Conservation (phyloP, 2,329 filamentous ascomycete genomes). For the Neofusicoccum parvum region DNA sequence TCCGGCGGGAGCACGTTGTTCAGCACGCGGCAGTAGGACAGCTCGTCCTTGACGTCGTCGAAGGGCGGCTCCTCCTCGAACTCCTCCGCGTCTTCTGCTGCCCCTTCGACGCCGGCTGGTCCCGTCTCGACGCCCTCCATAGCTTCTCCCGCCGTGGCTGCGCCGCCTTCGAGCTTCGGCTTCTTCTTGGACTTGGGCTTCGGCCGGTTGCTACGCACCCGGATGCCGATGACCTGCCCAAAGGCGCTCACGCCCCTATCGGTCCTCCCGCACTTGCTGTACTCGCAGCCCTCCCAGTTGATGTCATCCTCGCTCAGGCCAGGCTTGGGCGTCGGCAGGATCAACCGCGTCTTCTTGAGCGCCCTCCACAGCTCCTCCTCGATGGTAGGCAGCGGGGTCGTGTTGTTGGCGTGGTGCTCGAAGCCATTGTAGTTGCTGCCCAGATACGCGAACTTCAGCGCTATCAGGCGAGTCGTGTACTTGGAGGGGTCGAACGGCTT, state of each 20-base stretch:
- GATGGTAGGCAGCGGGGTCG: slow-evolving; percentile 73
- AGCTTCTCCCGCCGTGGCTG: neutral
- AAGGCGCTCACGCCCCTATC: slow-evolving; percentile 95
- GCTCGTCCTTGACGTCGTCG: slow-evolving; percentile 75
- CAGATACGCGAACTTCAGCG: slow-evolving; percentile 90
- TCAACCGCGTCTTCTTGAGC: slow-evolving; percentile 76
- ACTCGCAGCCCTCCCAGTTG: slow-evolving; percentile 82
- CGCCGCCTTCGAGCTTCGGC: slow-evolving; percentile 21
- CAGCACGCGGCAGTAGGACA: slow-evolving; percentile 79
- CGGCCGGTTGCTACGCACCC: slow-evolving; percentile 78
- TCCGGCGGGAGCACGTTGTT: slow-evolving; percentile 87
- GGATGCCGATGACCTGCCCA: slow-evolving; percentile 86
- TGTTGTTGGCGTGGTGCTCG: slow-evolving; percentile 77
- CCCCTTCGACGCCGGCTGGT: neutral
- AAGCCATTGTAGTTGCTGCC: slow-evolving; percentile 91
- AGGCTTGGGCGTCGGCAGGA: slow-evolving; percentile 62
- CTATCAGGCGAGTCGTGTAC: slow-evolving; percentile 82
- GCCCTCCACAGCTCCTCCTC: slow-evolving; percentile 96
- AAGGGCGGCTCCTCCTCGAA: slow-evolving; percentile 43
- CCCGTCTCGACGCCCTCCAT: slow-evolving; percentile 23
- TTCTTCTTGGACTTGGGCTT: slow-evolving; percentile 37
- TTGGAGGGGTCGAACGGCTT: slow-evolving; percentile 73
- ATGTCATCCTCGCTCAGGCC: slow-evolving; percentile 44
- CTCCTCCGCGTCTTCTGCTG: neutral
- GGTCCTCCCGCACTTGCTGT: slow-evolving; percentile 92